phyloP scores from a whole-genome alignment of 139 green algal species.

The Spirogloea muscicola region DNA sequence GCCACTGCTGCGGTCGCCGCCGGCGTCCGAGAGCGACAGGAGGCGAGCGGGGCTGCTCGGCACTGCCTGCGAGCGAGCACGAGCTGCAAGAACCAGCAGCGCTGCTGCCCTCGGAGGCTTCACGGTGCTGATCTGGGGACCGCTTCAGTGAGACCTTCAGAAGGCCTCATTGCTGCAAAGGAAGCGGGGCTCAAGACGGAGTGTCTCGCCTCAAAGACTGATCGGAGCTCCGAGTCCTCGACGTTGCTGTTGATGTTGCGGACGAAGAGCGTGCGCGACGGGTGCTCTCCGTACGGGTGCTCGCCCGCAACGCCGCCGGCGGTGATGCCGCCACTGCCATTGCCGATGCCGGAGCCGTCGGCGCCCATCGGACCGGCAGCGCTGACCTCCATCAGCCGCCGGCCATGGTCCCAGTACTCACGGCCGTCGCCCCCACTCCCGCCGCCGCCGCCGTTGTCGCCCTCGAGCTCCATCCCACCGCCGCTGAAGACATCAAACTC shows the following conservation, averaged over 20 bases:
- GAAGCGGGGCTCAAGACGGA: slow-evolving; percentile 15
- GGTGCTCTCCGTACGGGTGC: slow-evolving; percentile 51
- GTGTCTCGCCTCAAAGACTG: slow-evolving; percentile 39
- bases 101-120: too few species aligned
- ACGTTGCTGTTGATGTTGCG: slow-evolving; percentile 60
- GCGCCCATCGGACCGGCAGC: neutral
- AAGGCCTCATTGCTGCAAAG: too few species aligned
- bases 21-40: too few species aligned
- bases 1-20: too few species aligned
- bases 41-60: neutral
- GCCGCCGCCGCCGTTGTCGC: neutral
- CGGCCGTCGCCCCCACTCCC: neutral
- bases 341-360: neutral
- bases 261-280: slow-evolving; percentile 76
- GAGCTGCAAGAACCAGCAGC: too few species aligned
- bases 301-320: slow-evolving; percentile 40
- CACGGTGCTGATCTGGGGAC: too few species aligned
- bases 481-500: slow-evolving; percentile 43
- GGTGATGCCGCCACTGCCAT: neutral
- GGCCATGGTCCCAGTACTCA: neutral
- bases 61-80: neutral
- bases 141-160: too few species aligned
- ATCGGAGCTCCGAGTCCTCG: slow-evolving; percentile 49
- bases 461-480: slow-evolving; percentile 29
- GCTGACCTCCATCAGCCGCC: neutral